Evolutionary conservation across 495 filamentous ascomycete species (phyloP), one percentile per base, ranked within the genome.

Genomic region (Penicillium lividum): DNA sequence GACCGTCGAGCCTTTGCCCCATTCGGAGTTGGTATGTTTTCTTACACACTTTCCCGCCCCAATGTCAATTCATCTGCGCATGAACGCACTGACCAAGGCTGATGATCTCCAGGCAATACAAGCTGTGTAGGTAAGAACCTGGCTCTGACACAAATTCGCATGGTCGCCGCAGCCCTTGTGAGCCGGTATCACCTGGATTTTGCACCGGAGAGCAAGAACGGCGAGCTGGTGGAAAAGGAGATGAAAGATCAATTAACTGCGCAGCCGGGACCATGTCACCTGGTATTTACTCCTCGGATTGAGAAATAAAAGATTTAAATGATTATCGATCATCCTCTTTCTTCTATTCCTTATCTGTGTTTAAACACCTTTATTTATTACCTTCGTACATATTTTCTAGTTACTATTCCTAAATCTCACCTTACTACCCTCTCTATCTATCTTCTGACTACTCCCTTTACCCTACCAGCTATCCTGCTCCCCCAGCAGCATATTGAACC

Each of bases 101-200:
- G 22, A 22, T 22, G 22, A 22, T 2, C 22, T 22, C 22, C 73
- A 57, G 80, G 80, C 18, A 57, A 63, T 4, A 75, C 71, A 36
- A 55, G 51, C 15, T 85, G 83, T 52, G 67, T 81, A n/a, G 83
- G 84, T 15, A 80, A 80, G 59, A 57, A 73, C 1, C 62, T 85
- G 1, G 84, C 82, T 0, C 60, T 80, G 52, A 70, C 72, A 53
- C 78, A 82, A 33, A 54, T 80, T 28, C 69, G 75, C 7, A 60
- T 71, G n/a, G 67, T 73, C 2, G 52, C 71, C 9, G 67, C 70
- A 0, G 54, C 53, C 7, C 49, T 77, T 8, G 62, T 70, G 1
- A 62, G 64, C 4, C 51, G 59, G 3, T 77, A 71, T 48, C 61
- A 64, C 33, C 50, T 83, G 8, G 53, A 49, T 11, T 74, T 82